These are phyloP conservation scores for Leucogyrophana mollusca DNA, from an alignment of 768 basidiomycete species.

Conservation along the genomic window DNA sequence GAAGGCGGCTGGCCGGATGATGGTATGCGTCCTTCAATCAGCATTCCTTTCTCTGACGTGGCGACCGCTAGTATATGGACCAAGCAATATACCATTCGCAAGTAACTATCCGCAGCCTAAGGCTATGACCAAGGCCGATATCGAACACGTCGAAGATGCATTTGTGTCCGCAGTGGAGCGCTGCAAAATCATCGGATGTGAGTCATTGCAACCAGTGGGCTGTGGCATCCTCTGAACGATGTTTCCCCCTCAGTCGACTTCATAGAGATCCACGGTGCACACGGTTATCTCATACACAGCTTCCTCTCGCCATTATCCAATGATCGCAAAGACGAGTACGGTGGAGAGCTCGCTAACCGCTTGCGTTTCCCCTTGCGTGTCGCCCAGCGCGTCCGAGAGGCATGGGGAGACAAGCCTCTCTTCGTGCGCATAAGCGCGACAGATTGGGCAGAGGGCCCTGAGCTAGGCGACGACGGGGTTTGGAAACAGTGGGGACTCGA, in stretches of 20 bases:
- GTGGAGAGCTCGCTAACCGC: constrained; percentile 73
- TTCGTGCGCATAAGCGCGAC: constrained; percentile 69
- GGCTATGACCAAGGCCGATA: constrained; percentile 51
- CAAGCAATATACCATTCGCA: constrained; percentile 57
- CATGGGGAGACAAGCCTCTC: constrained; percentile 64
- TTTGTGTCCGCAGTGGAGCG: constrained; percentile 55
- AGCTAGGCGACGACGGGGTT: constrained; percentile 48
- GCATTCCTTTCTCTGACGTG: not conserved
- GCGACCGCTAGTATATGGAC: constrained; percentile 51
- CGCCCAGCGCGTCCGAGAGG: constrained; percentile 47
- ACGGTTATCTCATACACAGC: constrained; percentile 58
- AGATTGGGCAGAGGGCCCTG: constrained; percentile 63
- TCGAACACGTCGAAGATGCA: constrained; percentile 58
- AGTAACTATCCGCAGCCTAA: constrained; percentile 55
- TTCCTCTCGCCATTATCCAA: constrained; percentile 81
- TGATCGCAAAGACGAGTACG: constrained; percentile 65
- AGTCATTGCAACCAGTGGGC: constrained; percentile 14
- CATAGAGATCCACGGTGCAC: constrained; percentile 72
- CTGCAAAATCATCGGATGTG: constrained; percentile 62
- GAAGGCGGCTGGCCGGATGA: constrained; percentile 70
- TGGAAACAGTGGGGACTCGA: constrained; percentile 78
- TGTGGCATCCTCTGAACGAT: constrained; percentile 8
- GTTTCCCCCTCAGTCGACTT: constrained; percentile 50
- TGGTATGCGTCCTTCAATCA: constrained; percentile 35
- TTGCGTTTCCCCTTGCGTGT: constrained; percentile 65